Conservation (phyloP, 73 alveolate genomes). For the Vitrella brassicaformis region DNA sequence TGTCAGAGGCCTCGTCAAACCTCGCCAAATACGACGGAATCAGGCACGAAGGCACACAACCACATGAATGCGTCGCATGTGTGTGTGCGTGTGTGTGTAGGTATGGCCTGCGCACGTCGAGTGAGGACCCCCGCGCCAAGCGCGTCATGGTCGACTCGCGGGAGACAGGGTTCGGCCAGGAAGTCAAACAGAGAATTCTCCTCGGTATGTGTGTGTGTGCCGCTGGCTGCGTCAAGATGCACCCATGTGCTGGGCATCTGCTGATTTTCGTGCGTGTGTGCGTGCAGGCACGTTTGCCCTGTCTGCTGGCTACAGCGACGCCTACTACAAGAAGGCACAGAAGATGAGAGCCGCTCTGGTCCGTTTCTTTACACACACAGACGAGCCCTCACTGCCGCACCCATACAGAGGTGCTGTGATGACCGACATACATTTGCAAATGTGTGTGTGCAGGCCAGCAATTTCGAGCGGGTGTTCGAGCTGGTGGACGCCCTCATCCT, state of each 20-base stretch:
- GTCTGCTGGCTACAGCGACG: background rate
- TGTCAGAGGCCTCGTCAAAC: background rate
- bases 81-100: background rate
- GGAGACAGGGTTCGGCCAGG: background rate
- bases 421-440: no score
- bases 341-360: background rate
- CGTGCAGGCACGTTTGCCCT: background rate
- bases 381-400: no score
- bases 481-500: background rate
- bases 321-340: background rate
- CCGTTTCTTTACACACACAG: no score
- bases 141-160: background rate
- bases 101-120: background rate
- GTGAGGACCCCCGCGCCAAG: background rate
- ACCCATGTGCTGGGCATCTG: background rate
- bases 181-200: background rate
- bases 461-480: background rate
- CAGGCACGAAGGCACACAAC: background rate
- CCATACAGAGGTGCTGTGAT: no score
- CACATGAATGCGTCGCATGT: background rate
- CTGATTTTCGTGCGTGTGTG: background rate
- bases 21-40: background rate
- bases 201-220: background rate
- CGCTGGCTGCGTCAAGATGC: background rate
- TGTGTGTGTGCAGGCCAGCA: no score